These are phyloP conservation scores for Bipolaris gigantea DNA, from an alignment of 2,329 filamentous ascomycete genomes.

Conservation along the genomic window DNA sequence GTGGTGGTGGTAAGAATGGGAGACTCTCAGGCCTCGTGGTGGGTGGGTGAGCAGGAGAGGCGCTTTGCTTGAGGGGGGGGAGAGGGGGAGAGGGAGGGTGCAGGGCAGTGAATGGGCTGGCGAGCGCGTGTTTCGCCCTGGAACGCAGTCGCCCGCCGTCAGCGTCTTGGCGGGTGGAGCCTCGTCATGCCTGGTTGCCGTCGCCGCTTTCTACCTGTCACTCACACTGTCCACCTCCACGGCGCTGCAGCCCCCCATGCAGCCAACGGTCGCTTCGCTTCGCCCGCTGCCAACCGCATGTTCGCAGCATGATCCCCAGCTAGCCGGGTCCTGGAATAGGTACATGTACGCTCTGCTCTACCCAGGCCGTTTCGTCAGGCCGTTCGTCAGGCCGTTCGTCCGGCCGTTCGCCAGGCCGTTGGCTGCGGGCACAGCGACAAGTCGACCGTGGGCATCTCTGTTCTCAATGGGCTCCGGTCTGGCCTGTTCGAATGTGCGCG, in stretches of 20 bases:
- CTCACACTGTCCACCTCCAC: slow-evolving; percentile 11
- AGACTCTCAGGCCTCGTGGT: slow-evolving; percentile 11
- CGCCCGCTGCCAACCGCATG: not conserved
- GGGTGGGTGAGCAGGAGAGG: slow-evolving; percentile 8
- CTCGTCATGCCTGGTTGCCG: slow-evolving; percentile 1
- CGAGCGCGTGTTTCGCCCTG: slow-evolving; percentile 16
- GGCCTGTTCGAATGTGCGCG: not conserved
- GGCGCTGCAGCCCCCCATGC: slow-evolving; percentile 11
- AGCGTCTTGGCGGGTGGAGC: slow-evolving; percentile 17
- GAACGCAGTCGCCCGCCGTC: slow-evolving; percentile 9
- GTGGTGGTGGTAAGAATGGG: slow-evolving; percentile 12
- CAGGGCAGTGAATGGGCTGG: slow-evolving; percentile 10
- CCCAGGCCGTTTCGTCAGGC: not conserved
- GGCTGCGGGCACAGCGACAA: too few relatives aligned
- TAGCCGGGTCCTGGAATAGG: not conserved
- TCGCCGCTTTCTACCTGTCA: too few relatives aligned
- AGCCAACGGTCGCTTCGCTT: slow-evolving; percentile 3
- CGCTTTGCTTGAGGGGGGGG: slow-evolving; percentile 11
- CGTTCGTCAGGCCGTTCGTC: too few relatives aligned
- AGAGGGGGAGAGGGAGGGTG: slow-evolving; percentile 10
- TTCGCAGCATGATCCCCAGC: slow-evolving; percentile 6
- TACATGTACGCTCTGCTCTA: too few relatives aligned
- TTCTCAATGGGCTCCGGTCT: not conserved
- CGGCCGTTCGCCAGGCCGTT: too few relatives aligned
- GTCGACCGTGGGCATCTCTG: too few relatives aligned